A percentile compares a stretch with the other conserved stretches of the same genome.
phyloP scores from a whole-genome alignment of 2,329 filamentous ascomycete species.

The Colletotrichum magnum region DNA sequence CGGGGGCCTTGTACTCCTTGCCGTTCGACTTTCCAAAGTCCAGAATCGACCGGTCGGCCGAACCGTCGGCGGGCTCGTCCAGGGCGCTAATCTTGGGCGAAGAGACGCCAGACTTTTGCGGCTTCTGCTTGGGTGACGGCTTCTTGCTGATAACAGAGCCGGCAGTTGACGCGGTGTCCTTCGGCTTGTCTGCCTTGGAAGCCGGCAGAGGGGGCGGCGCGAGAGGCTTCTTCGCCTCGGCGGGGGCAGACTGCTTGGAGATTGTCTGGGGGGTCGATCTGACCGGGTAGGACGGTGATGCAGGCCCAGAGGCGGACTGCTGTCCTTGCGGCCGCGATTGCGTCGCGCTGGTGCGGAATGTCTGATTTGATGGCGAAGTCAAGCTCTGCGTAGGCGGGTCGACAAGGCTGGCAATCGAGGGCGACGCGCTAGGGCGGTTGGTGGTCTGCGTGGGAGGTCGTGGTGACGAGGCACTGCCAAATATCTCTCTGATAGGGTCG shows the following conservation, averaged over 20 bases:
- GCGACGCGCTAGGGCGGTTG: conserved; percentile 87
- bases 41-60: conserved; percentile 66
- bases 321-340: conserved; percentile 51
- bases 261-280: conserved; percentile 52
- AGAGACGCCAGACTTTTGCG: conserved; percentile 55
- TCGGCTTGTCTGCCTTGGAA: conserved; percentile 40
- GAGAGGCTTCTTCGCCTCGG: conserved; percentile 56
- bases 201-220: conserved; percentile 51
- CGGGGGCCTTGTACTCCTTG: conserved; percentile 75
- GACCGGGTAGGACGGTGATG: conserved; percentile 59
- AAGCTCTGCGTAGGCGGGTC: conserved; percentile 68
- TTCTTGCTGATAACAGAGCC: conserved; percentile 54
- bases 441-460: conserved; percentile 55
- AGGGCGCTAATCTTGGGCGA: conserved; percentile 65
- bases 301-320: conserved; percentile 56
- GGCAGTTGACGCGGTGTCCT: conserved; percentile 33
- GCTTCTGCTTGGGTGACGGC: conserved; percentile 63
- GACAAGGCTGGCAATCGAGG: conserved; percentile 91
- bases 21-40: conserved; percentile 73
- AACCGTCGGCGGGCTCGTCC: conserved; percentile 60
- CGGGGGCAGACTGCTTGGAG: conserved; percentile 46
- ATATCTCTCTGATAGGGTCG: conserved; percentile 69
- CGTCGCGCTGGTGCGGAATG: conserved; percentile 42
- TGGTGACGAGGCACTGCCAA: conserved; percentile 62
- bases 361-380: conserved; percentile 53